Evolutionary conservation across 2,329 filamentous ascomycete genomes (phyloP).

Genomic region (Metarhizium brunneum): DNA sequence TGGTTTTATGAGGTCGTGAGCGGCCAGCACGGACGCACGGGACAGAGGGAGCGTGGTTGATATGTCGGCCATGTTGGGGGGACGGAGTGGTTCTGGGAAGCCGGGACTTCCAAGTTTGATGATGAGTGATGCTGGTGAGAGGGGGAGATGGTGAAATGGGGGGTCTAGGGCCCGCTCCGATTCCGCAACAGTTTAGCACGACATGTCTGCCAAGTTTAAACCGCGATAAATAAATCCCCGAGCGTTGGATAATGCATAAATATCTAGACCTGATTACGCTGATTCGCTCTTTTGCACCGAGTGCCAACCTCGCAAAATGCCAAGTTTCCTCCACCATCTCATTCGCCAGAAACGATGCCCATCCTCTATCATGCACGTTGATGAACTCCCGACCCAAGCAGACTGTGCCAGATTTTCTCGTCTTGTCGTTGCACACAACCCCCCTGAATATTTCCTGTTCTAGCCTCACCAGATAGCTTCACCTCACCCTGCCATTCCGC

Average conservation of each 20-base stretch:
- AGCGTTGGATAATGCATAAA: neutral
- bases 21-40: constrained; percentile 59
- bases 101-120: neutral
- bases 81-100: neutral
- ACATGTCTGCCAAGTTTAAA: no score
- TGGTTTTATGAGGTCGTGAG: constrained; percentile 62
- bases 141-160: no score
- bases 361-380: neutral
- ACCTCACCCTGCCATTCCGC: no score
- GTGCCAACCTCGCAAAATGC: neutral
- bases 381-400: neutral
- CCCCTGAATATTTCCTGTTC: neutral
- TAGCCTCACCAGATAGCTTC: neutral
- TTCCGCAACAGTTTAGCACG: no score
- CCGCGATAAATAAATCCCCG: neutral
- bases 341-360: neutral
- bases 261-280: neutral
- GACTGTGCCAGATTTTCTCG: neutral
- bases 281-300: neutral
- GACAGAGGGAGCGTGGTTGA: constrained; percentile 55
- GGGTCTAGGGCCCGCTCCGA: no score
- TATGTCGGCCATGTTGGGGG: neutral
- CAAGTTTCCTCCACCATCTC: neutral
- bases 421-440: neutral
- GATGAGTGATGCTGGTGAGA: no score